Conservation (phyloP, 2,329 filamentous ascomycete genomes). For the Rhinocladiella mackenziei region DNA sequence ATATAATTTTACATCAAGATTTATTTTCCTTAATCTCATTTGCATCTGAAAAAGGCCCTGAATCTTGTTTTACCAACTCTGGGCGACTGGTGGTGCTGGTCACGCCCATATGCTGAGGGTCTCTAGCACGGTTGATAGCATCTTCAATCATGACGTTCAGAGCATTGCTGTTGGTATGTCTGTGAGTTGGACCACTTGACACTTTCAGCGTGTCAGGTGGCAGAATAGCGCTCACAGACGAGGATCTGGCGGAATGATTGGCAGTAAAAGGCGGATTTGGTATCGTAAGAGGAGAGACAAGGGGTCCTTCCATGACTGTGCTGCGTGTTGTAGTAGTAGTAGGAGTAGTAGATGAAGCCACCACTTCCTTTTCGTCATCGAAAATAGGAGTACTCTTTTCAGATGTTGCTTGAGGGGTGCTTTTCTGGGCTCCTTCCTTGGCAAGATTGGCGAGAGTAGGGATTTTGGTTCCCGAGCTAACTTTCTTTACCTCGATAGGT, state of each 20-base stretch:
- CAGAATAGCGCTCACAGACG: conserved; percentile 23
- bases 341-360: conserved; percentile 11
- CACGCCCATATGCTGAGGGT: conserved; percentile 19
- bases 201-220: conserved; percentile 8
- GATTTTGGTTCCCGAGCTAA: conserved; percentile 33
- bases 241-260: conserved; percentile 23
- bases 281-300: conserved; percentile 18
- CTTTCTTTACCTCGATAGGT: conserved; percentile 44
- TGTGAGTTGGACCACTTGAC: conserved; percentile 17
- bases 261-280: conserved; percentile 21
- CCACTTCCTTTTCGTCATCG: conserved; percentile 28
- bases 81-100: conserved; percentile 27
- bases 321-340: conserved; percentile 13
- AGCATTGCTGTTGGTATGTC: conserved; percentile 30
- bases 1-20: conserved; percentile 19
- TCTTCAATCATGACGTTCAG: conserved; percentile 34
- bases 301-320: conserved; percentile 10
- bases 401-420: conserved; percentile 17
- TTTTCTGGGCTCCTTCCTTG: conserved; percentile 27
- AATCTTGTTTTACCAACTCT: conserved; percentile 32
- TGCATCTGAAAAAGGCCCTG: conserved; percentile 43
- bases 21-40: conserved; percentile 39
- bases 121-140: conserved; percentile 30
- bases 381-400: conserved; percentile 17
- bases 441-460: conserved; percentile 33